Evolutionary conservation across 768 basidiomycete genomes (phyloP).

Genomic region (Boletus reticuloceps): DNA sequence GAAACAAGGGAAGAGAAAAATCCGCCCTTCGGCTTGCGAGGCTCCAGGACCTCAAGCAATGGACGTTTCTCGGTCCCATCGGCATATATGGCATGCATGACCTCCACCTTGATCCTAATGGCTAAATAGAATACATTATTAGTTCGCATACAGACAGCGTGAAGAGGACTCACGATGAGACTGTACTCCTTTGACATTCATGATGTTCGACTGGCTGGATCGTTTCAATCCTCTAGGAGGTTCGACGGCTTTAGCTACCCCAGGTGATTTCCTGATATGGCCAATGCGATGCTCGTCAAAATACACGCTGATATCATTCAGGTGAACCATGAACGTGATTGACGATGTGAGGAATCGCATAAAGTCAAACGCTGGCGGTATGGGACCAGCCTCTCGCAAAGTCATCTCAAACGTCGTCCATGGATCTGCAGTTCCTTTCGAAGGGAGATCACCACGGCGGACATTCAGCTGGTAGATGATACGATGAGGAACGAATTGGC

Average conservation of each 20-base stretch:
- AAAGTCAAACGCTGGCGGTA: conserved; percentile 84
- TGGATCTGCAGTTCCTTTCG: conserved; percentile 26
- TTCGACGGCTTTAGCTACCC: conserved; percentile 46
- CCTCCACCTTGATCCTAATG: conserved; percentile 8
- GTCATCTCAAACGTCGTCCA: conserved; percentile 94
- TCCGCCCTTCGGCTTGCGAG: conserved; percentile 33
- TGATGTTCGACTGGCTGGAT: conserved; percentile 56
- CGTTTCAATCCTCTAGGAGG: conserved; percentile 57
- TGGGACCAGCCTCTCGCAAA: conserved; percentile 74
- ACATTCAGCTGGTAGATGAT: conserved; percentile 62
- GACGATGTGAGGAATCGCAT: conserved; percentile 87
- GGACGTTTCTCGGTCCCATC: conserved; percentile 39
- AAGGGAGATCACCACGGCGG: conserved; percentile 66
- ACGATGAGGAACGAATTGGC: background rate
- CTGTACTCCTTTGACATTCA: conserved; percentile 67
- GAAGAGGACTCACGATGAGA: conserved; percentile 50
- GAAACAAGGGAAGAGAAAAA: conserved; percentile 46
- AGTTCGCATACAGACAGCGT: background rate
- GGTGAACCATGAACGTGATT: conserved; percentile 87
- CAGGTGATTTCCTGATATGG: conserved; percentile 60
- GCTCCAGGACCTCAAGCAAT: conserved; percentile 30
- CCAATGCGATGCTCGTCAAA: conserved; percentile 77
- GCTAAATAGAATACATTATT: conserved; percentile 37
- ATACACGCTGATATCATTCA: conserved; percentile 75
- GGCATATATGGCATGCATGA: conserved; percentile 13